These are phyloP conservation scores for Penicillium canariense DNA, from an alignment of 495 filamentous ascomycete species.

Conservation along the genomic window DNA sequence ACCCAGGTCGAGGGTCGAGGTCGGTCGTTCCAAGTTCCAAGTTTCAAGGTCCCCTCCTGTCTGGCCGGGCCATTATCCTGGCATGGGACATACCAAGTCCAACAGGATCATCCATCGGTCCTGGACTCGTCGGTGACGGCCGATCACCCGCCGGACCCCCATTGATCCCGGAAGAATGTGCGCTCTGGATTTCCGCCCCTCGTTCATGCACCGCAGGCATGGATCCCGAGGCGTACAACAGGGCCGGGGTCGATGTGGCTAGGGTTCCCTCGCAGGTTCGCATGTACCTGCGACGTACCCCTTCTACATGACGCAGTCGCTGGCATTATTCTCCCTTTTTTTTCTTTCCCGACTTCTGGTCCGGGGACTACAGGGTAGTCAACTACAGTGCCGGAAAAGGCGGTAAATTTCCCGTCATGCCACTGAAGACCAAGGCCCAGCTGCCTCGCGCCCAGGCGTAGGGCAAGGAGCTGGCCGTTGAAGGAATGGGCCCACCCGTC, in stretches of 20 bases:
- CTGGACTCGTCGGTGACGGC: constrained; percentile 3
- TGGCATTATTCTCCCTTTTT: too few species aligned
- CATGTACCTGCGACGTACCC: too few species aligned
- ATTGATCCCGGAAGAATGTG: constrained; percentile 4
- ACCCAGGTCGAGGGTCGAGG: background rate
- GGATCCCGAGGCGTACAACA: constrained; percentile 4
- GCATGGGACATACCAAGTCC: constrained; percentile 4
- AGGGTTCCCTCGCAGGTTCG: background rate
- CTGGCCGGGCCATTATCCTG: constrained; percentile 1
- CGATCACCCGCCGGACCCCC: constrained; percentile 9
- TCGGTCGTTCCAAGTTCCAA: too few species aligned
- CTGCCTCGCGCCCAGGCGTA: too few species aligned
- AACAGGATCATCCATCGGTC: background rate
- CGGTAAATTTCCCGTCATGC: background rate
- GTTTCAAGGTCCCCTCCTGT: too few species aligned
- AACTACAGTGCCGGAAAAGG: background rate
- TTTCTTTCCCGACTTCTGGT: too few species aligned
- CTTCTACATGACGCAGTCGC: too few species aligned
- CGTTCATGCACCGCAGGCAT: constrained; percentile 17
- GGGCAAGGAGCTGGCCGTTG: too few species aligned
- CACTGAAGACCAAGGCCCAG: background rate
- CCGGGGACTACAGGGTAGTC: too few species aligned
- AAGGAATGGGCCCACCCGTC: too few species aligned
- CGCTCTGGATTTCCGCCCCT: constrained; percentile 5
- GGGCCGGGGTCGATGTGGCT: background rate